Base-by-base conservation (phyloP, 2,329 filamentous ascomycete species). In the Botrytis medusae region DNA sequence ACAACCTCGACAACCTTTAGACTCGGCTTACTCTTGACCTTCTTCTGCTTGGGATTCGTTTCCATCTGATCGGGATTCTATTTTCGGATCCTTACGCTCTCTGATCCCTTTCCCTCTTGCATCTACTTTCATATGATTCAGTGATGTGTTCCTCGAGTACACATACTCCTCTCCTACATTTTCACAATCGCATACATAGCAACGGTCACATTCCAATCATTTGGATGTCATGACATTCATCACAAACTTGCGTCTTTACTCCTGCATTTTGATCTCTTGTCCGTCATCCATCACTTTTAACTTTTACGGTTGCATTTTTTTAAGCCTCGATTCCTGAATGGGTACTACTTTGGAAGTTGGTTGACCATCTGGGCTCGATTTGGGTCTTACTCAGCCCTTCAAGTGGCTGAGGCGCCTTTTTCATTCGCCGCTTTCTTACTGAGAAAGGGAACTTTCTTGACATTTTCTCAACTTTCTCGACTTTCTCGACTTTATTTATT, bases 341-440 rank as follows among this genome's bases (percentile, higher is more conserved):
- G 61, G 70, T 42, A 54, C 22, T 29, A 54, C 51, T 29, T 57
- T 3, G n/a, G 14, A 42, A 34, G 8, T 29, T 65, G 61, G 44
- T 65, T 61, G 29, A 59, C 42, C 18, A 60, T 65, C 29, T 68
- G 29, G 63, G 12, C 14, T 46, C 48, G 59, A 54, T 59, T 60
- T 61, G 51, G 25, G 25, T 72, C 62, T 72, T 69, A 69, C 71
- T 72, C 71, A 72, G 63, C 63, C 63, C 42, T 46, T 72, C 37
- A 4, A 69, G 71, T 60, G 71, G 71, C 71, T 69, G 71, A 72
- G 63, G 71, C 63, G 71, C 62, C 51, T 57, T 60, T 72, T 51
- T 69, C 22, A 48, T 65, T 65, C 60, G 60, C 60, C 69, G 69
- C 34, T 65, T 54, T 54, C 34, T 46, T 42, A 8, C 48, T 32